Base-by-base conservation (phyloP, 306 rosid species). In the Lotus japonicus region DNA sequence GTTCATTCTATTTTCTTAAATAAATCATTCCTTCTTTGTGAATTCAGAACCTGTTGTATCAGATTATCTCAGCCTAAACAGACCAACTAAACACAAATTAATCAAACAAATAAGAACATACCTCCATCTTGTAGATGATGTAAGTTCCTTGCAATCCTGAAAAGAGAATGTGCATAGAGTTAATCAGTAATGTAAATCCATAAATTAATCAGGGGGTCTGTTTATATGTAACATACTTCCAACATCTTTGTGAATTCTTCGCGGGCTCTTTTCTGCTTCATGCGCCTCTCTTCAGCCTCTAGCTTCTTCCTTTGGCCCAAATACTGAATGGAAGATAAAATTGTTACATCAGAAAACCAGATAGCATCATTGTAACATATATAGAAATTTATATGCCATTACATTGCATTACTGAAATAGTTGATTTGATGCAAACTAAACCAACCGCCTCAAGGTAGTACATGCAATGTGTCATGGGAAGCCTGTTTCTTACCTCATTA, bases 281-380 rank as follows among this genome's bases (percentile, higher is more conserved):
- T 76, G 69, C 99, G 97, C 77, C 88, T 90, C 86, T 95, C 99
- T 81, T 95, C 99, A 67, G 96, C 96, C 83, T 95, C 99, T 70
- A 90, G 67, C 79, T 90, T 95, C 87, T 79, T 95, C 83, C 96
- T 95, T 77, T 95, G 99, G 54, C 99, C 99, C 84, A 95, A 78
- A 81, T 88, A 95, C 99, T 95, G 78, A 79, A 77, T 57, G 64
- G 72, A 23, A 45, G 52, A 67, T 52, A 35, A 71, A 68, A 76
- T 49, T 67, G 55, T 79, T 42, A 74, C 19, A 70, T 79, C 64
- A 83, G 16, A 74, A 53, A 78, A 28, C 63, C 14, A 16, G 14
- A 38, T 43, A 51, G 17, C 6, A 39, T 16, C 43, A 41, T 35
- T 11, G 56, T 67, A 12, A 26, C 18, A 39, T 11, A 51, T 42